Conservation (phyloP, 805 yeast species). For the Diddensiella caesifluorescens region DNA sequence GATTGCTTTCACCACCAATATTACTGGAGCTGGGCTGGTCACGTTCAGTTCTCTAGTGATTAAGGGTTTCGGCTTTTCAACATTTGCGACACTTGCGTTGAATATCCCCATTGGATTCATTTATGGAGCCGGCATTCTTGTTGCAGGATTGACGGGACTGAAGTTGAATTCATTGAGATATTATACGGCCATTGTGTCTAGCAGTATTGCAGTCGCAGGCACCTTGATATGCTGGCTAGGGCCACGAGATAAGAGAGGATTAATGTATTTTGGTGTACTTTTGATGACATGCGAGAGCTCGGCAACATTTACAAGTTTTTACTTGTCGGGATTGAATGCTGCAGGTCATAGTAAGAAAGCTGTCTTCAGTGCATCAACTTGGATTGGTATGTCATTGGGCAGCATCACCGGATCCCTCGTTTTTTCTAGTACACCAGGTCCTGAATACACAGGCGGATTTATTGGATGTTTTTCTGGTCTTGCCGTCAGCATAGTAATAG, state of each 20-base stretch:
- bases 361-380: slow-evolving; percentile 45
- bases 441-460: slow-evolving; percentile 14
- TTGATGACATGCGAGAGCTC: slow-evolving; percentile 15
- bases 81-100: slow-evolving; percentile 38
- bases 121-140: slow-evolving; percentile 4
- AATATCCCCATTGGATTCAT: slow-evolving; percentile 43
- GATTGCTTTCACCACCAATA: slow-evolving; percentile 35
- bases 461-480: slow-evolving; percentile 8
- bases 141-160: slow-evolving; percentile 6
- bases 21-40: slow-evolving; percentile 37
- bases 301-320: slow-evolving; percentile 25
- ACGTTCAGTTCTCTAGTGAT: slow-evolving; percentile 37
- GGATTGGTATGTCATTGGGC: slow-evolving; percentile 59
- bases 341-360: slow-evolving; percentile 53
- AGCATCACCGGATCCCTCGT: slow-evolving; percentile 66
- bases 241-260: slow-evolving; percentile 5
- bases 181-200: slow-evolving; percentile 1
- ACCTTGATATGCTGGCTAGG: slow-evolving; percentile 13
- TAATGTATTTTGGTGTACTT: slow-evolving; percentile 10
- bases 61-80: slow-evolving; percentile 36
- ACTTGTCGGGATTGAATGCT: slow-evolving; percentile 40
- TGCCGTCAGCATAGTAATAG: background rate
- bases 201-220: slow-evolving; percentile 8
- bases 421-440: slow-evolving; percentile 31
- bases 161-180: slow-evolving; percentile 6